A percentile compares a stretch with the other conserved stretches of the same genome.
Conservation (phyloP, 768 basidiomycete genomes). For the Cystofilobasidium capitatum region DNA sequence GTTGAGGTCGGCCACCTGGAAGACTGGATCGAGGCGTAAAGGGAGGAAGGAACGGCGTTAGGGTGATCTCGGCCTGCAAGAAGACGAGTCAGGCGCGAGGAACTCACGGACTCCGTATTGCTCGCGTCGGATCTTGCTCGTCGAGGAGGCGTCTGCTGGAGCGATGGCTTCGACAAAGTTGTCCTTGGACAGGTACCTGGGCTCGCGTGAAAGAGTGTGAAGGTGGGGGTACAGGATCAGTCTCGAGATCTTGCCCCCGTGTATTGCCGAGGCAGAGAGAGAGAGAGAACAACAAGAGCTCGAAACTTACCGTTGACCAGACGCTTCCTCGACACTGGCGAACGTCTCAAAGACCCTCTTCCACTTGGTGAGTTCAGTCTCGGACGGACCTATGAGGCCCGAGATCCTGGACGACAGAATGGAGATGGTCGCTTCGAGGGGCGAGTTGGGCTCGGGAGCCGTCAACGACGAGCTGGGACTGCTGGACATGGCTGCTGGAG, state of each 20-base stretch:
- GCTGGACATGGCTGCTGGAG: too few species aligned
- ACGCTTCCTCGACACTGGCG: neutral
- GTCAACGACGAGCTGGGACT: neutral
- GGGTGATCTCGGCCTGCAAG: neutral
- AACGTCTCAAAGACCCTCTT: neutral
- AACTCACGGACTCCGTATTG: slow-evolving; percentile 76
- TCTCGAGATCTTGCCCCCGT: neutral
- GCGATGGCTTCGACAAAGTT: slow-evolving; percentile 94
- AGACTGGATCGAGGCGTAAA: slow-evolving; percentile 31
- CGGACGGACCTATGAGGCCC: slow-evolving; percentile 1
- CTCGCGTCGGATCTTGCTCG: slow-evolving; percentile 66
- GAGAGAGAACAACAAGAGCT: neutral
- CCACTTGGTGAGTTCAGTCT: neutral
- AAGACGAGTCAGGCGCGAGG: slow-evolving; percentile 37
- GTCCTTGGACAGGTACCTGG: slow-evolving; percentile 73
- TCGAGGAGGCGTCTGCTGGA: slow-evolving; percentile 61
- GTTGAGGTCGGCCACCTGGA: slow-evolving; percentile 37
- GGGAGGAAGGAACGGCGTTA: slow-evolving; percentile 1
- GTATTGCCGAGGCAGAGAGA: neutral
- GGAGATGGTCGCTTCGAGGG: neutral
- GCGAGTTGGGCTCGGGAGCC: slow-evolving; percentile 5
- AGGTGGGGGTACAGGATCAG: neutral
- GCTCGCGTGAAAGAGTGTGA: neutral
- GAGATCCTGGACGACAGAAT: too few species aligned
- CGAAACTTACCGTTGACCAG: neutral